Percentiles rank a stretch among this genome's conserved stretches.
Evolutionary conservation across 805 yeast genomes (phyloP).

Genomic region (Wickerhamomyces bovis): DNA sequence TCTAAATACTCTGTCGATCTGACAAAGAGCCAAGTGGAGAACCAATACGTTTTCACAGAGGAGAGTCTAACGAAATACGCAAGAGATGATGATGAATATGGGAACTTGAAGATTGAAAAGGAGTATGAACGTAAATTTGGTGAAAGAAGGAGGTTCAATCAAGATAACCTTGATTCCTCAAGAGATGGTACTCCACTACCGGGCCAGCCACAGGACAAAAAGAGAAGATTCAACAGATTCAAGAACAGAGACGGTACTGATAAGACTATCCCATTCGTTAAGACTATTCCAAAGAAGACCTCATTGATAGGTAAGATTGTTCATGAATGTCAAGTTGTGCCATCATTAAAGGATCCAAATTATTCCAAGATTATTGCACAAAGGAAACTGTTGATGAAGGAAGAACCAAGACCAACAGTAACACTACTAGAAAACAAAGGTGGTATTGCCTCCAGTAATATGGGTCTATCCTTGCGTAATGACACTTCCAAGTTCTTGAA

Average conservation of each 20-base stretch:
- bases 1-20: slow-evolving; percentile 77
- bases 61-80: slow-evolving; percentile 61
- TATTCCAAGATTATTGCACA: slow-evolving; percentile 58
- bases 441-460: slow-evolving; percentile 81
- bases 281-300: slow-evolving; percentile 85
- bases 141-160: not conserved
- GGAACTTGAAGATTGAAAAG: not conserved
- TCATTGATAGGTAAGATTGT: slow-evolving; percentile 79
- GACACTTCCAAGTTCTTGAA: slow-evolving; percentile 66
- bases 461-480: slow-evolving; percentile 76
- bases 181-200: not conserved
- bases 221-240: slow-evolving; percentile 28
- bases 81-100: slow-evolving; percentile 19
- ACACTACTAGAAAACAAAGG: slow-evolving; percentile 74
- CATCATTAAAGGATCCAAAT: slow-evolving; percentile 66
- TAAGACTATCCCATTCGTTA: slow-evolving; percentile 70
- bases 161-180: slow-evolving; percentile 17
- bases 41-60: slow-evolving; percentile 85
- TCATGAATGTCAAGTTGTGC: slow-evolving; percentile 88
- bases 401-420: slow-evolving; percentile 51
- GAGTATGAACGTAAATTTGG: slow-evolving; percentile 3
- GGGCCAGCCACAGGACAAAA: slow-evolving; percentile 21
- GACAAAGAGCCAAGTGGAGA: slow-evolving; percentile 73
- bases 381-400: slow-evolving; percentile 42
- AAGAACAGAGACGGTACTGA: slow-evolving; percentile 31